Base-by-base conservation (phyloP, 768 basidiomycete genomes). In the Lentinula boryana region DNA sequence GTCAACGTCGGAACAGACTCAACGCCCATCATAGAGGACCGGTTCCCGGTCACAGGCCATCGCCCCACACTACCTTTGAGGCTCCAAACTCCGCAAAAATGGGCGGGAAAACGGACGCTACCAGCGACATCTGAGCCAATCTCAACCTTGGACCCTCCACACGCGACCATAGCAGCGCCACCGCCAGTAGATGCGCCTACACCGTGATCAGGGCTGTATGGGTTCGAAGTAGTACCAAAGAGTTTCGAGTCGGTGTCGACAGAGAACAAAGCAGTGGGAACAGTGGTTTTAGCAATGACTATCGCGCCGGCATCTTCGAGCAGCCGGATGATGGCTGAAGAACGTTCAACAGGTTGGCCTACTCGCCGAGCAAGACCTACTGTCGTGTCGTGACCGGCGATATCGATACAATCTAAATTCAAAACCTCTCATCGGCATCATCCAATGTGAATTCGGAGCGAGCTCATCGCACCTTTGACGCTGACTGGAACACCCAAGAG, bases 81-180 rank as follows among this genome's bases (percentile, higher is more conserved):
- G 48, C 83, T 77, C 76, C 83, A 89, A 1, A 87, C 72, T 1
- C 88, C 90, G 63, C 87, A 88, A 64, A 85, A 89, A 63, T 89
- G 85, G 13, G 89, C 83, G 3, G 90, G 90, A 31, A 83, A 81
- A 55, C 90, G 80, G 41, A 90, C 82, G 57, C 85, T 87, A 9
- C 90, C 91, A 2, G 83, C 89, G 32, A 91, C 74, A 65, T 91
- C 89, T 4, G 88, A 84, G 1, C 88, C 89, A 40, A 91, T 79
- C 41, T 88, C 88, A 21, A 89, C 78, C 65, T 84, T 82, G 41
- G 80, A 80, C 9, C 87, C 87, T 1, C 86, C 84, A 53, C 80
- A 75, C 0, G 88, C 88, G 0, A 91, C 66, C 1, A 90, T 78
- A 1, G 88, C 87, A 1, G 78, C 82, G 60, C 89, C 89, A 8